Base-by-base conservation (phyloP, 2,329 filamentous ascomycete species). In the Colletotrichum sp. region DNA sequence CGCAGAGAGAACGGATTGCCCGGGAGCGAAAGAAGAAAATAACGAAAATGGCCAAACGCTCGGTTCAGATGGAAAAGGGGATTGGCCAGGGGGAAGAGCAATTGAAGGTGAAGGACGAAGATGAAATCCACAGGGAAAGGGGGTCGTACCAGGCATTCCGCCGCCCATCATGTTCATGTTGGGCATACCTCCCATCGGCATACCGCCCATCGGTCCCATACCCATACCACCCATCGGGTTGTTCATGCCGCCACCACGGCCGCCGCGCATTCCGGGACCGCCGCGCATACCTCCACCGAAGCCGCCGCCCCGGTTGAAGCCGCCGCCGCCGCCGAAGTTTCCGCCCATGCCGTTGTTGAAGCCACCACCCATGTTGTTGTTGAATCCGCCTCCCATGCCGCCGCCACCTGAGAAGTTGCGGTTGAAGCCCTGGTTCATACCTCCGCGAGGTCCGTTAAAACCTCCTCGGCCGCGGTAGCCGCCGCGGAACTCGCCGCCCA, bases 401-500 rank as follows among this genome's bases (percentile, higher is more conserved):
- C 83, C 84, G 62, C 44, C 44, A 12, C 83, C 84, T 30, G 69
- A 77, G 64, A 82, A 83, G 68, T 82, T 82, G 75, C 81, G 81
- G 78, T 84, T 84, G 75, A 86, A 89, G 79, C 88, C 82, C 72
- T 84, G 88, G 80, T 88, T 87, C 85, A 89, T 90, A 79, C 85
- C 87, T 24, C 39, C 67, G 15, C 89, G 85, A 60, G 88, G 88
- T 52, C 86, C 85, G 70, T 86, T 88, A 73, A 84, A 86, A 63
- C 83, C 80, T 77, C 89, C 91, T 49, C 92, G 89, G 30, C 90
- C 89, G 44, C 88, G 85, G 82, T 87, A 90, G 76, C 87, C 90
- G 66, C 66, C 89, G 39, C 88, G 85, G 82, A 87, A 90, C 75
- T 87, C 90, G 66, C 72, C 66, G 55, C 84, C 84, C 77, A 87